Conservation (phyloP, 2,329 filamentous ascomycete genomes). For the Penicillium sp. region DNA sequence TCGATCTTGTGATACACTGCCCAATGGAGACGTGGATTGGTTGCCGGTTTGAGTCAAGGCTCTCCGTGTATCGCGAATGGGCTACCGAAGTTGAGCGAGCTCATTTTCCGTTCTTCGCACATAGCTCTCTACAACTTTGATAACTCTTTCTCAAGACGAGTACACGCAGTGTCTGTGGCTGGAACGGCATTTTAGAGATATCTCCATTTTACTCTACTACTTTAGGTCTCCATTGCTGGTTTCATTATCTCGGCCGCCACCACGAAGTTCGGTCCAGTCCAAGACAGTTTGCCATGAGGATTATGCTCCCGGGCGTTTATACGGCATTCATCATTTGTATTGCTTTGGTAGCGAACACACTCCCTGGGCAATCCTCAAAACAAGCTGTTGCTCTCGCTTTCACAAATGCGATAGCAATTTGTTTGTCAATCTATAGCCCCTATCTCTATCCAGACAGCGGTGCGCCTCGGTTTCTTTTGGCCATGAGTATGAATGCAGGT, state of each 20-base stretch:
- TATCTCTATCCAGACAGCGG: neutral
- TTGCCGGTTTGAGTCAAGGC: neutral
- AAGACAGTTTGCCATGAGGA: neutral
- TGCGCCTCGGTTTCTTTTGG: neutral
- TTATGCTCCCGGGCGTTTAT: slow-evolving; percentile 1
- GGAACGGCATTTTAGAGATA: neutral
- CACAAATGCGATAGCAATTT: slow-evolving; percentile 1
- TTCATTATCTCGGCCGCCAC: neutral
- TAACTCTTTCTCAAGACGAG: neutral
- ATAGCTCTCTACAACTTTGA: neutral
- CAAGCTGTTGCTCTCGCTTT: neutral
- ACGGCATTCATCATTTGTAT: neutral
- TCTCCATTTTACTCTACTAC: neutral
- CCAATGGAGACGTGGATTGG: neutral
- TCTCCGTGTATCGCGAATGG: neutral
- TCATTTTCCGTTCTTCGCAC: neutral
- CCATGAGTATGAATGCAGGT: neutral
- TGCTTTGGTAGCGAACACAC: neutral
- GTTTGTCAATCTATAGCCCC: neutral
- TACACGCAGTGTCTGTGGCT: neutral
- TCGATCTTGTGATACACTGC: neutral
- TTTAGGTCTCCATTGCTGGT: neutral
- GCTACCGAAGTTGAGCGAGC: neutral
- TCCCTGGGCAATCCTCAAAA: neutral
- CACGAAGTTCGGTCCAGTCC: neutral